phyloP scores from a whole-genome alignment of 169 alveolate genomes.

The Sarcocystis neurona region DNA sequence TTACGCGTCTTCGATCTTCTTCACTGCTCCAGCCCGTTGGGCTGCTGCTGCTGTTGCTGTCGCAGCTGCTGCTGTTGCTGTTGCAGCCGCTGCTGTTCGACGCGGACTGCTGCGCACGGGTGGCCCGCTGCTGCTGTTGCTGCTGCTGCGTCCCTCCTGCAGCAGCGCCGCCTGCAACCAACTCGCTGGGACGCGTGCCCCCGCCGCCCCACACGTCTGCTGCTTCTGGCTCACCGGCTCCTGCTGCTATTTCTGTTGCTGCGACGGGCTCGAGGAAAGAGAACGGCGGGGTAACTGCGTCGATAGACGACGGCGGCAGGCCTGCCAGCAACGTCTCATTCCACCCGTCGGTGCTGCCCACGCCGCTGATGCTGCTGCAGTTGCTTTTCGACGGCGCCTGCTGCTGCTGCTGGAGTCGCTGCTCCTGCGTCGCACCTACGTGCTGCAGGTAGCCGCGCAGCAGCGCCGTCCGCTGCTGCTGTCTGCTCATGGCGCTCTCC shows the following conservation, averaged over 20 bases:
- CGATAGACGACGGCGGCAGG: background rate
- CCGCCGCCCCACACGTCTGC: background rate
- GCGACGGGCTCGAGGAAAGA: background rate
- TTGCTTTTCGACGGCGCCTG: background rate
- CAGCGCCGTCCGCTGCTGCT: background rate
- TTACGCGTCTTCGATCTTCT: background rate
- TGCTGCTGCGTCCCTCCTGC: no score
- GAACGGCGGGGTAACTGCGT: constrained; percentile 12
- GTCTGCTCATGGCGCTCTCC: background rate
- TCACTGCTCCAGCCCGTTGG: background rate
- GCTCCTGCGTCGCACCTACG: background rate
- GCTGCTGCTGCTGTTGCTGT: background rate
- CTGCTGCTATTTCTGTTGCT: background rate
- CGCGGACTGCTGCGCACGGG: background rate
- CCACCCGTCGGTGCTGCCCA: no score
- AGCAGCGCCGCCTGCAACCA: no score
- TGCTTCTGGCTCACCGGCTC: background rate
- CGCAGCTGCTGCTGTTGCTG: background rate
- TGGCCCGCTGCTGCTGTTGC: no score
- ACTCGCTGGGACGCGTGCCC: no score
- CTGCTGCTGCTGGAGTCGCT: background rate
- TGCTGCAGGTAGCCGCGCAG: background rate
- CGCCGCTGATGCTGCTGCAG: no score
- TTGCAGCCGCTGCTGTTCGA: background rate
- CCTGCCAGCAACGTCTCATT: background rate